These are phyloP conservation scores for Zygosaccharomyces sapae DNA, from an alignment of 1,139 yeast species.

Conservation along the genomic window DNA sequence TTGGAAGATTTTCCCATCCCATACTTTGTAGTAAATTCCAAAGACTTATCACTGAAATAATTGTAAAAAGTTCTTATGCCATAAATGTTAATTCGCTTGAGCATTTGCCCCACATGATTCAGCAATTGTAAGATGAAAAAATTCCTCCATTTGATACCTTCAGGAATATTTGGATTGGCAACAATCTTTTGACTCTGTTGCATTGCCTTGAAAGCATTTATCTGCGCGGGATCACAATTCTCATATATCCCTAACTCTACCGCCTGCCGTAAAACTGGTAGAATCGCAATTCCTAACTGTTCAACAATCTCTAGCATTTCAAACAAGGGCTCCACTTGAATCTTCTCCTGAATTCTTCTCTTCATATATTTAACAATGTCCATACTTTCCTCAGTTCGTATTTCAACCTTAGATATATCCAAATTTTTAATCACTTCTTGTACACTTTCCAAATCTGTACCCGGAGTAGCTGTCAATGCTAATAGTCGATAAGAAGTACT, in stretches of 20 bases:
- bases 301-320: slow-evolving; percentile 53
- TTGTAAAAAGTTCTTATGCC: slow-evolving; percentile 75
- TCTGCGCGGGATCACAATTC: slow-evolving; percentile 57
- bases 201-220: slow-evolving; percentile 70
- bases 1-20: slow-evolving; percentile 46
- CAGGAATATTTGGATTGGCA: slow-evolving; percentile 51
- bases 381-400: slow-evolving; percentile 76
- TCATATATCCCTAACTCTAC: slow-evolving; percentile 59
- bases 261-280: slow-evolving; percentile 62
- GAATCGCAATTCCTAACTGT: slow-evolving; percentile 54
- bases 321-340: slow-evolving; percentile 50
- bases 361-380: slow-evolving; percentile 82
- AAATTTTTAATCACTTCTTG: slow-evolving; percentile 77
- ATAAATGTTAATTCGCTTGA: slow-evolving; percentile 66
- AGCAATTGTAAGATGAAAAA: slow-evolving; percentile 58
- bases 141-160: slow-evolving; percentile 69
- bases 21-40: slow-evolving; percentile 57
- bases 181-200: slow-evolving; percentile 60
- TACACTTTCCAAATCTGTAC: slow-evolving; percentile 80
- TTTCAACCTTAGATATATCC: slow-evolving; percentile 70
- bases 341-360: slow-evolving; percentile 56
- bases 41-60: slow-evolving; percentile 55
- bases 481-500: slow-evolving; percentile 67
- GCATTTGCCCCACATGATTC: slow-evolving; percentile 68
- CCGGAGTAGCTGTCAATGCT: slow-evolving; percentile 95